Evolutionary conservation across 2,329 filamentous ascomycete species (phyloP), one percentile per base, ranked within the genome.

Genomic region (Arachnopeziza araneosa): DNA sequence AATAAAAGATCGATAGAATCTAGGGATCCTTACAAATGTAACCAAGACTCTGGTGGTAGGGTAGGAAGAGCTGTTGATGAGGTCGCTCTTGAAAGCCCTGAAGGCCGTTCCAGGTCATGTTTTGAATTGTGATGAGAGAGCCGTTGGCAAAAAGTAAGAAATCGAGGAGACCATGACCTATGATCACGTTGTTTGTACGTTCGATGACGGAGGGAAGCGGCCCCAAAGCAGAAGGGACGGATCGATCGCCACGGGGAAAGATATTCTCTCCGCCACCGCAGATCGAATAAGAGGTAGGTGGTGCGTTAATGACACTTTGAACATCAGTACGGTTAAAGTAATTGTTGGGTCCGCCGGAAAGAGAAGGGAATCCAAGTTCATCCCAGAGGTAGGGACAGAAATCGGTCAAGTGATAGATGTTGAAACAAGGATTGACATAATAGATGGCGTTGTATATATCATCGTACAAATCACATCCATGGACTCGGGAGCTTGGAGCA

Each of bases 51-150:
- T 85, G 81, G 67, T 86, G 68, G 44, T 69, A 69, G 9, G 70
- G 70, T 2, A 71, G 63, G 50, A 56, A 69, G 51, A 71, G 70
- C 19, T 63, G 51, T 3, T 55, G 50, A 1, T 63, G 62, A 0
- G 66, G 69, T 23, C 62, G 44, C 10, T 62, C 69, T 55, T 82
- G 79, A 75, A 90, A 89, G 0, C 87, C 87, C 65, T 87, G 85
- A 0, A 74, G 69, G 2, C 86, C 87, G 57, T 82, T 80, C 83
- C 84, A 90, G 0, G 86, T 89, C 84, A 89, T 87, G 71, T 90
- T 90, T 70, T 90, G 86, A 57, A 89, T 83, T 1, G 80, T 80
- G 52, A 87, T 73, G 2, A 89, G 75, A 0, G 84, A 84, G 9
- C 87, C 87, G 63, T 89, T 87, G 63, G 78, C 74, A 51, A 86